These are phyloP conservation scores for Thecaphora thlaspeos DNA, from an alignment of 1,284 basidiomycete genomes.

Conservation along the genomic window DNA sequence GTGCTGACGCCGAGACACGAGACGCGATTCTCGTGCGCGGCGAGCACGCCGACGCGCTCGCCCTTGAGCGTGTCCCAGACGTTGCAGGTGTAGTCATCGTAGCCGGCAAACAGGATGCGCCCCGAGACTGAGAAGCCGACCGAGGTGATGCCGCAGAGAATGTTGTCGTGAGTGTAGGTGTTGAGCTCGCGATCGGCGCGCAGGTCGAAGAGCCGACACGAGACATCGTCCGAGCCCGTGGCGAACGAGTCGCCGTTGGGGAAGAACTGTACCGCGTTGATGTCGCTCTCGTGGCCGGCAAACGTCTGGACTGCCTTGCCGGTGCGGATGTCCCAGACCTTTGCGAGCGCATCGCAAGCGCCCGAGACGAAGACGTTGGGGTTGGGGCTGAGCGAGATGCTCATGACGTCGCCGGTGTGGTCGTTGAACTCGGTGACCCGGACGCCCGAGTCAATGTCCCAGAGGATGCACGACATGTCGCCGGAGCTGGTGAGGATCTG, in stretches of 20 bases:
- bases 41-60: constrained; percentile 91
- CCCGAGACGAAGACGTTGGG: constrained; percentile 96
- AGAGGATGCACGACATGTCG: constrained; percentile 99
- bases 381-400: constrained; percentile 83
- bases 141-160: constrained; percentile 95
- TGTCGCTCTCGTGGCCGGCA: constrained; percentile 96
- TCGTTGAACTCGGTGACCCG: constrained; percentile 95
- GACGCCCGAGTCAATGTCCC: constrained; percentile 97
- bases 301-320: constrained; percentile 97
- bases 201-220: constrained; percentile 95
- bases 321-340: constrained; percentile 96
- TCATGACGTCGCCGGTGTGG: constrained; percentile 98
- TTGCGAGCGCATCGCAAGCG: constrained; percentile 95
- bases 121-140: constrained; percentile 97
- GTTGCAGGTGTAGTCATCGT: constrained; percentile 99
- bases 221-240: constrained; percentile 97
- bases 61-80: constrained; percentile 99
- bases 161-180: constrained; percentile 95
- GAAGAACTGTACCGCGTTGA: constrained; percentile 99
- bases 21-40: constrained; percentile 96
- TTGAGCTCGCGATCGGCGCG: constrained; percentile 95
- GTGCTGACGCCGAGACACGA: constrained; percentile 92
- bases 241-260: constrained; percentile 98
- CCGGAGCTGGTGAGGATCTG: constrained; percentile 96
- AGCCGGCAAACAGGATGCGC: constrained; percentile 94